Base-by-base conservation (phyloP, 345 rosid genomes). In the Euphorbia peplus region DNA sequence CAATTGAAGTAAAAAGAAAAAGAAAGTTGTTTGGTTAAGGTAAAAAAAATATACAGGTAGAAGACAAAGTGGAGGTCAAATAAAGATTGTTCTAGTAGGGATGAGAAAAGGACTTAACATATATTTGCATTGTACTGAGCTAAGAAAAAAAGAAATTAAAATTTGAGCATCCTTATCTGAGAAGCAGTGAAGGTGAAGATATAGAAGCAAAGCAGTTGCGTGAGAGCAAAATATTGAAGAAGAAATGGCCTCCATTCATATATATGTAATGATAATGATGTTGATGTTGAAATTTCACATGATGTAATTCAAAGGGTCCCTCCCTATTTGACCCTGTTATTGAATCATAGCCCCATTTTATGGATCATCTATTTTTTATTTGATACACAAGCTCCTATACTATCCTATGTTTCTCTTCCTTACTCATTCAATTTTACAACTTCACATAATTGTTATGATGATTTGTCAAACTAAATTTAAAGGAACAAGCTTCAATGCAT, bases 101-200 rank as follows among this genome's bases (percentile, higher is more conserved):
- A 26, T 63, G 2, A 44, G 66, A 53, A 66, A 53, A 66, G 30
- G 69, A 66, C 51, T 11, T 37, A 7, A 5, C 52, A 25, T 9
- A 37, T 22, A 1, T 10, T n/a, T n/a, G 9, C 5, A 15, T 53
- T 54, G 37, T 15, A 1, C 29, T 19, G 30, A 9, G 7, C 0
- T 26, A 2, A 18, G 50, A 18, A 1, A 22, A 28, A 51, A 32
- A 1, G 2, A 1, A 37, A 11, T 50, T n/a, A 28, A 65, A 65
- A 50, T 21, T 10, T 18, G 6, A 58, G 64, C 44, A 58, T 68
- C 57, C 39, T 68, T 68, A 44, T 30, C 44, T 58, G 64, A 58
- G 64, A 68, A 68, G 18, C 44, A 68, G 64, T 41, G 25, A 54
- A 3, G 35, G 22, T 9, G 63, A 44, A 54, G 67, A 29, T 58